phyloP scores from a whole-genome alignment of 1,284 basidiomycete genomes.

The Microbotryum saponariae region DNA sequence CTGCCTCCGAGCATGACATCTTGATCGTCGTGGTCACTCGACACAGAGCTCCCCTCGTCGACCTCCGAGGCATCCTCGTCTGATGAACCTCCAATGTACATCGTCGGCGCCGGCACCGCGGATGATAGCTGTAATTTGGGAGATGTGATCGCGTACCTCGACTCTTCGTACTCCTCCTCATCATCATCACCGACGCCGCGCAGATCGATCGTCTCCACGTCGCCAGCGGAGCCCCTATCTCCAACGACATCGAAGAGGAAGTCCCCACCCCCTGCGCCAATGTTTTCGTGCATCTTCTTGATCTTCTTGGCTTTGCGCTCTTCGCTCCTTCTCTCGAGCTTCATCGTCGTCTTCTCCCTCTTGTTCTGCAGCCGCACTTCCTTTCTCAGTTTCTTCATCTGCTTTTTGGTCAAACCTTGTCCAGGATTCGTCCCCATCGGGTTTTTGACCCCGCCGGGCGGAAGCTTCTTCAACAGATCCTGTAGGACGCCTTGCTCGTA shows the following conservation, averaged over 20 bases:
- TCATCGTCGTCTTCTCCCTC: conserved; percentile 10
- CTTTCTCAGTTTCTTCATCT: conserved; percentile 1
- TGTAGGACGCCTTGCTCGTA: conserved; percentile 21
- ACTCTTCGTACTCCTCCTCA: conserved; percentile 17
- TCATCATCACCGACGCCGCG: background rate
- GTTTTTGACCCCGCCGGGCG: background rate
- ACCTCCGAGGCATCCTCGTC: conserved; percentile 4
- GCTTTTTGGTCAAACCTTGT: background rate
- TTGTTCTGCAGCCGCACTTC: conserved; percentile 12
- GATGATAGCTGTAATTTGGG: background rate
- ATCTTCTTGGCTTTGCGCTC: background rate
- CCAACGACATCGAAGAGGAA: background rate
- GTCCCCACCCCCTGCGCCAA: background rate
- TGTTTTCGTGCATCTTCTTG: conserved; percentile 13
- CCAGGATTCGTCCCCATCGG: background rate
- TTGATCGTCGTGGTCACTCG: conserved; percentile 2
- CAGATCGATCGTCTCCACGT: too few relatives aligned
- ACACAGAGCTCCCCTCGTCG: background rate
- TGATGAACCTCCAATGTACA: conserved; percentile 2
- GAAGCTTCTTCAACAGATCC: conserved; percentile 5
- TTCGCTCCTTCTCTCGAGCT: conserved; percentile 7
- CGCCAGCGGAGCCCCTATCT: background rate
- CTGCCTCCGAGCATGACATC: conserved; percentile 5
- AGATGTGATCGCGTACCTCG: conserved; percentile 24
- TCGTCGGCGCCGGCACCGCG: background rate